Evolutionary conservation across 1,284 basidiomycete genomes (phyloP).

Genomic region (Papiliotrema terrestris): DNA sequence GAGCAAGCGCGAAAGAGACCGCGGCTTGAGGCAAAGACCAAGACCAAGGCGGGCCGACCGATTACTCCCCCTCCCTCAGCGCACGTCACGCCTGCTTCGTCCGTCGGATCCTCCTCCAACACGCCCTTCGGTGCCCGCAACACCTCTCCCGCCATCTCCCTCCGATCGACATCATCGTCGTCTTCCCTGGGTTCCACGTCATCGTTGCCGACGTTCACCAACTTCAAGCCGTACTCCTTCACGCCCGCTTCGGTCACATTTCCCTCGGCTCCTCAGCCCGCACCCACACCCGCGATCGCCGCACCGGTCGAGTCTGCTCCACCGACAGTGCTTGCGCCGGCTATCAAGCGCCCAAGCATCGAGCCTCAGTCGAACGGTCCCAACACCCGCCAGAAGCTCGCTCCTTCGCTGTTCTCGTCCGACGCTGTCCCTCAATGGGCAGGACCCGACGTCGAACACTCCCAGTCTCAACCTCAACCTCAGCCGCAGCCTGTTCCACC

Average conservation of each 20-base stretch:
- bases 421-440: no score
- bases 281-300: no score
- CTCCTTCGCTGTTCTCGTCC: no score
- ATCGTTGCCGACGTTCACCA: background rate
- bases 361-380: no score
- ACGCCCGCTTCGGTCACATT: background rate
- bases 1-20: background rate
- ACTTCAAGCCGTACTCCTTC: slow-evolving; percentile 2
- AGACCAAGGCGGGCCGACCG: background rate
- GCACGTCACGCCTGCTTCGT: background rate
- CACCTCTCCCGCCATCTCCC: background rate
- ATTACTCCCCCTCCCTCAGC: slow-evolving; percentile 1
- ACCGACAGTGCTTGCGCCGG: no score
- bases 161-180: background rate
- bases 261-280: background rate
- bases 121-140: background rate
- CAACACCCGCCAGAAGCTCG: no score
- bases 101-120: background rate
- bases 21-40: background rate
- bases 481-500: no score
- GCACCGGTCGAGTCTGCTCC: no score
- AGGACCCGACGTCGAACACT: no score
- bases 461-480: no score
- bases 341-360: no score
- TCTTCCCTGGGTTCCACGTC: background rate